Conservation (phyloP, 2,329 filamentous ascomycete genomes). For the Parastagonospora avenae region DNA sequence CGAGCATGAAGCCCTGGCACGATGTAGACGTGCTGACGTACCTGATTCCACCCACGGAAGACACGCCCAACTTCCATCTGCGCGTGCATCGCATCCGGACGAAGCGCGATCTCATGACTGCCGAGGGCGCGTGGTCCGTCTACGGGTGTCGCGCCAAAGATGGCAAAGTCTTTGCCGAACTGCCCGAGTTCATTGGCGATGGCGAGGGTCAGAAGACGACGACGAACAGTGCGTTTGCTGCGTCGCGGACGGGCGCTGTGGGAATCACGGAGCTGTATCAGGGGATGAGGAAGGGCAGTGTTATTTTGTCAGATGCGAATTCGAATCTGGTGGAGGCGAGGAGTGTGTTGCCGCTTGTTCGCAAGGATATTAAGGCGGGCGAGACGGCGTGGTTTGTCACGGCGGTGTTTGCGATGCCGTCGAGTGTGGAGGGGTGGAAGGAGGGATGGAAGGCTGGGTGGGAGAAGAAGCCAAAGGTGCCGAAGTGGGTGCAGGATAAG, state of each 20-base stretch:
- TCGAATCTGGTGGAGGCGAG: constrained; percentile 75
- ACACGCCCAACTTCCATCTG: constrained; percentile 69
- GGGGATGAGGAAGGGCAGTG: constrained; percentile 59
- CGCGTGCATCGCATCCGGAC: constrained; percentile 67
- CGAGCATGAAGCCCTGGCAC: constrained; percentile 71
- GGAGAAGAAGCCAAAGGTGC: constrained; percentile 63
- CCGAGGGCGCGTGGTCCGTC: constrained; percentile 77
- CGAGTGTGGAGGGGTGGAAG: constrained; percentile 57
- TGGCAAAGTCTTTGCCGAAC: constrained; percentile 58
- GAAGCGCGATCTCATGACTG: constrained; percentile 67
- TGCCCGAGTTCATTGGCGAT: constrained; percentile 1
- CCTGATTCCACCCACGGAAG: constrained; percentile 65
- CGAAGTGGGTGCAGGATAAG: constrained; percentile 64
- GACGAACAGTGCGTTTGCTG: constrained; percentile 48
- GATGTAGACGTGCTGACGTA: constrained; percentile 71
- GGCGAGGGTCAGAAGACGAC: constrained; percentile 34
- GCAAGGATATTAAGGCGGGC: constrained; percentile 63
- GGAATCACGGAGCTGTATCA: constrained; percentile 55
- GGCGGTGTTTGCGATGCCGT: constrained; percentile 73
- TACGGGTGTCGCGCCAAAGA: constrained; percentile 64
- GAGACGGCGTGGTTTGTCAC: constrained; percentile 70
- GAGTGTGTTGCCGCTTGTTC: constrained; percentile 73
- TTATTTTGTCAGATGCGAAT: constrained; percentile 79
- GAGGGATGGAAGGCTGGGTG: constrained; percentile 55
- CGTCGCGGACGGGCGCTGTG: constrained; percentile 57